Evolutionary conservation across 1,284 basidiomycete genomes (phyloP).

Genomic region (Sutorius eximius): DNA sequence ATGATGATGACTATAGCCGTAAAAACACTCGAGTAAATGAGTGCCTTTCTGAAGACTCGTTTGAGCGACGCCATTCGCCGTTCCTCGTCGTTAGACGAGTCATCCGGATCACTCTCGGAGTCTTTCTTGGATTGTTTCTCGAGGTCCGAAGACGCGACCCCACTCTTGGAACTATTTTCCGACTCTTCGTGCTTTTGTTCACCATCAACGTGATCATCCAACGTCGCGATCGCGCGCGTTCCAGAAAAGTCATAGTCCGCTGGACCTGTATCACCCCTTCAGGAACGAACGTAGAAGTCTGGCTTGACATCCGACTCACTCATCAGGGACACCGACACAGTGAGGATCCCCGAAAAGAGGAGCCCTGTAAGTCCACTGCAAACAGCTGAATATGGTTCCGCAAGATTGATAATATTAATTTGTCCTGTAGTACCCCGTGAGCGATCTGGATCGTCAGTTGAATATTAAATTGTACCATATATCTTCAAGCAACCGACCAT

Average conservation of each 20-base stretch:
- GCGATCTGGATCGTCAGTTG: neutral
- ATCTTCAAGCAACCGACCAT: slow-evolving; percentile 53
- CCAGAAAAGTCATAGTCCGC: slow-evolving; percentile 49
- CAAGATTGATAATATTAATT: slow-evolving; percentile 45
- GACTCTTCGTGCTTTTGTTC: neutral
- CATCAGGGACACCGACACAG: slow-evolving; percentile 43
- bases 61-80: slow-evolving; percentile 28
- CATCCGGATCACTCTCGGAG: slow-evolving; percentile 8
- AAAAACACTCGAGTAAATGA: slow-evolving; percentile 42
- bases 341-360: slow-evolving; percentile 46
- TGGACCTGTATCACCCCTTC: slow-evolving; percentile 33
- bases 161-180: neutral
- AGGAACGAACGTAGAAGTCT: neutral
- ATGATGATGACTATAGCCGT: slow-evolving; percentile 43
- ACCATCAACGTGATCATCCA: slow-evolving; percentile 23
- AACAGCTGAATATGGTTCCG: slow-evolving; percentile 49
- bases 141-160: slow-evolving; percentile 4
- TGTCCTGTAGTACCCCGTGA: slow-evolving; percentile 30
- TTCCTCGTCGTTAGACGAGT: slow-evolving; percentile 13
- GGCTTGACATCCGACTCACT: slow-evolving; percentile 33
- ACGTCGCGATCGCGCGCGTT: slow-evolving; percentile 43
- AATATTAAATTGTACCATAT: slow-evolving; percentile 35
- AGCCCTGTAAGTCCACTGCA: slow-evolving; percentile 48
- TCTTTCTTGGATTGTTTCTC: slow-evolving; percentile 17
- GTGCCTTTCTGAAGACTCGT: slow-evolving; percentile 41